Conservation (phyloP, 371 early-diverging fungal genomes). For the Blastocladiella emersonii region DNA sequence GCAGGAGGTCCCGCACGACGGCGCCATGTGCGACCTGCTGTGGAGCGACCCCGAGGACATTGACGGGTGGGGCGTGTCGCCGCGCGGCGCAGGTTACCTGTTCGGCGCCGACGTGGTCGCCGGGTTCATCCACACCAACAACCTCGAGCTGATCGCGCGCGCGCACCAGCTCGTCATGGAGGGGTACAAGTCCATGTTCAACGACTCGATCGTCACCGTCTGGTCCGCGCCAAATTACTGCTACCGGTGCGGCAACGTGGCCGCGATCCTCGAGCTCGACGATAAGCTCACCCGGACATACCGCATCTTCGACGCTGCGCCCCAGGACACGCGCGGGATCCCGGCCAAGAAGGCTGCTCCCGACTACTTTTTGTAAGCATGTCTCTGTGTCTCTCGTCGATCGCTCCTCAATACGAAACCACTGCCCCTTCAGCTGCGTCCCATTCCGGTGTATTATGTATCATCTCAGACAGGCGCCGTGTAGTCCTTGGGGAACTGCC, state of each 20-base stretch:
- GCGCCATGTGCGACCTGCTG: constrained; percentile 96
- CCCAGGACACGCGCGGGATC: constrained; percentile 63
- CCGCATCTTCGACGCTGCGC: constrained; percentile 75
- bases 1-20: constrained; percentile 98
- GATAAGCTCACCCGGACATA: constrained; percentile 69
- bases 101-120: constrained; percentile 78
- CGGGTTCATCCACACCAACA: constrained; percentile 59
- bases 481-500: constrained; percentile 5
- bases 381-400: no score
- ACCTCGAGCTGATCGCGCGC: constrained; percentile 85
- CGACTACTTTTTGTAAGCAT: constrained; percentile 82
- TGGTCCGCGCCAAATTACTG: constrained; percentile 95
- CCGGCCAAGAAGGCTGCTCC: constrained; percentile 69
- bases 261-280: constrained; percentile 94
- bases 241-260: constrained; percentile 91
- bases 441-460: no score
- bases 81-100: constrained; percentile 97
- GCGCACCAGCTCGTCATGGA: constrained; percentile 99
- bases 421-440: no score
- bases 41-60: constrained; percentile 99
- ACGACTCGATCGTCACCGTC: constrained; percentile 91
- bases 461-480: neutral
- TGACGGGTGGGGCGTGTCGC: constrained; percentile 88
- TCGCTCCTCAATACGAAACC: no score
- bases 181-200: constrained; percentile 92